phyloP scores from a whole-genome alignment of 2,329 filamentous ascomycete genomes.

The Pyrenochaeta sp. region DNA sequence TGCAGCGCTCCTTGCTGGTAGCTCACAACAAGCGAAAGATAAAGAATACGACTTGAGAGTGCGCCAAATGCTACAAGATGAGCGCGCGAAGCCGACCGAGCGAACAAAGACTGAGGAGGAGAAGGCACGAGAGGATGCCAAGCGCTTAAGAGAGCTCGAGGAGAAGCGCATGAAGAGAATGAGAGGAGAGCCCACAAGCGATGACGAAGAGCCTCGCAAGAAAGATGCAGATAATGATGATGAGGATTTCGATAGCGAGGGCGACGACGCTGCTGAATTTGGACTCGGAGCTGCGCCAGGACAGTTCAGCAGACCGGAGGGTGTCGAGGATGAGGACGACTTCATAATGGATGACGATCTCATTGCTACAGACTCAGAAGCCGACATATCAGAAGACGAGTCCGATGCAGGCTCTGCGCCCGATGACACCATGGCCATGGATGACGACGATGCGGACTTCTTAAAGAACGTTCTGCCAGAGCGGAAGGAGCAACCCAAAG shows the following conservation, averaged over 20 bases:
- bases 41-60: conserved; percentile 88
- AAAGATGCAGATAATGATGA: conserved; percentile 38
- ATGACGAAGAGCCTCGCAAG: conserved; percentile 68
- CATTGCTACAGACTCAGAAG: conserved; percentile 77
- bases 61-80: conserved; percentile 83
- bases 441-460: conserved; percentile 60
- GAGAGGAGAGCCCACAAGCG: conserved; percentile 80
- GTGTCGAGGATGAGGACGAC: conserved; percentile 89
- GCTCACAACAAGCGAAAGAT: conserved; percentile 74
- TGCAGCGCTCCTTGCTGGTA: conserved; percentile 66
- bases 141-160: conserved; percentile 80
- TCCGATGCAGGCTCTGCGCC: conserved; percentile 43
- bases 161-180: conserved; percentile 84
- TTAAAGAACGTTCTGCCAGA: conserved; percentile 53
- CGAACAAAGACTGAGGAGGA: conserved; percentile 74
- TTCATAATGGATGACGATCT: conserved; percentile 91
- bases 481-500: conserved; percentile 36
- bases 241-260: conserved; percentile 42
- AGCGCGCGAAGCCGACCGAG: conserved; percentile 83
- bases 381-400: conserved; percentile 46
- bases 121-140: conserved; percentile 73
- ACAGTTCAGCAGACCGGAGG: conserved; percentile 53
- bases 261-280: conserved; percentile 68
- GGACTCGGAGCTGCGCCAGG: conserved; percentile 65
- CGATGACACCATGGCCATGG: conserved; percentile 50